Conservation (phyloP, 106 monocot genomes). For the Allium sativum region DNA sequence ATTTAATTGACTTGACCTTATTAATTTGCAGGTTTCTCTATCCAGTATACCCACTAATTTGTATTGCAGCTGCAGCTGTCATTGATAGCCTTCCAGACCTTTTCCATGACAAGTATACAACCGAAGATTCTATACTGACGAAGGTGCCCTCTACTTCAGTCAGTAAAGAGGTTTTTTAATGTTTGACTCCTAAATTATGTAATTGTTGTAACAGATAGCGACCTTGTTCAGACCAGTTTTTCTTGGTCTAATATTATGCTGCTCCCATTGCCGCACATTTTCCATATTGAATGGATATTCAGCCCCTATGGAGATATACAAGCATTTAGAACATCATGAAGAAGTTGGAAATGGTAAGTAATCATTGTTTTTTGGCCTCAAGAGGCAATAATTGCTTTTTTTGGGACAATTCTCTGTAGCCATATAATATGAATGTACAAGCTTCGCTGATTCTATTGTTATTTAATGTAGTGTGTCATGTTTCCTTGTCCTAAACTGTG, state of each 20-base stretch:
- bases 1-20: neutral
- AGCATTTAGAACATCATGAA: slow-evolving; percentile 79
- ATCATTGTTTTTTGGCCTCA: neutral
- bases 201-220: slow-evolving; percentile 38
- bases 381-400: too few species aligned
- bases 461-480: neutral
- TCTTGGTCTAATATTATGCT: slow-evolving; percentile 80
- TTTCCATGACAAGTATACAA: slow-evolving; percentile 66
- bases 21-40: slow-evolving; percentile 80
- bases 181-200: neutral
- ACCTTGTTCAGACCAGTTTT: slow-evolving; percentile 64
- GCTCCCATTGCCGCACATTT: slow-evolving; percentile 96
- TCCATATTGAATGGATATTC: slow-evolving; percentile 91
- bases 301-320: slow-evolving; percentile 79
- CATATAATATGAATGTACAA: too few species aligned
- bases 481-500: too few species aligned
- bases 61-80: slow-evolving; percentile 84
- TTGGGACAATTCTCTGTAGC: too few species aligned
- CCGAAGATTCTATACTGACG: slow-evolving; percentile 51
- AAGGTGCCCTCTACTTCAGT: slow-evolving; percentile 25
- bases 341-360: slow-evolving; percentile 57
- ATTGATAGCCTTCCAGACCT: slow-evolving; percentile 85
- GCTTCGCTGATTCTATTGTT: neutral
- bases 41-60: slow-evolving; percentile 97
- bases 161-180: slow-evolving; percentile 2